phyloP scores from a whole-genome alignment of 805 yeast species.

The Schwanniomyces sp. region DNA sequence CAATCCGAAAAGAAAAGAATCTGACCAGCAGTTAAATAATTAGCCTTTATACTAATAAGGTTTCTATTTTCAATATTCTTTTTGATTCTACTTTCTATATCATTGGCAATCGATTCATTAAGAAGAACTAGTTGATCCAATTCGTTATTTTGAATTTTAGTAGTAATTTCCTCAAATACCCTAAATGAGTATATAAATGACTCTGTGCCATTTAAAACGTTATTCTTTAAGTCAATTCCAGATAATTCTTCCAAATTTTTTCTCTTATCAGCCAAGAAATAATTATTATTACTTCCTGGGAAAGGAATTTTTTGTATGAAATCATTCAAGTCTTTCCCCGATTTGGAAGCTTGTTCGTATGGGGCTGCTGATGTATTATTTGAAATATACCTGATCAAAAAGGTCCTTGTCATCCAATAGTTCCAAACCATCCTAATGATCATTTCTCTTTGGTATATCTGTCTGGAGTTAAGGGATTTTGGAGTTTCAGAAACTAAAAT shows the following conservation, averaged over 20 bases:
- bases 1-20: constrained; percentile 24
- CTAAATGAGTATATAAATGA: constrained; percentile 11
- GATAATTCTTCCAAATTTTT: constrained; percentile 9
- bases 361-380: constrained; percentile 20
- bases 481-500: constrained; percentile 1
- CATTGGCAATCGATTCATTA: constrained; percentile 3
- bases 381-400: constrained; percentile 13
- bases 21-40: constrained; percentile 30
- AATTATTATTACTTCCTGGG: constrained; percentile 14
- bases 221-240: background rate
- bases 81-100: constrained; percentile 5
- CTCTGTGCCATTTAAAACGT: constrained; percentile 7
- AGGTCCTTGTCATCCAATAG: constrained; percentile 14
- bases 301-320: constrained; percentile 13
- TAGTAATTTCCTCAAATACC: constrained; percentile 10
- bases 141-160: constrained; percentile 9
- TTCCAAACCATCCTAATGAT: constrained; percentile 23
- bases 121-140: constrained; percentile 1
- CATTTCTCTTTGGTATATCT: constrained; percentile 21
- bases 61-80: constrained; percentile 13
- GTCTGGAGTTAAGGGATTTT: constrained; percentile 12
- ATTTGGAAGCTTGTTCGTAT: constrained; percentile 5
- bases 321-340: constrained; percentile 12
- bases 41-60: constrained; percentile 32
- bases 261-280: constrained; percentile 5